Evolutionary conservation across 179 eudicot species (phyloP).

Genomic region (Sideroxylon spinosum): DNA sequence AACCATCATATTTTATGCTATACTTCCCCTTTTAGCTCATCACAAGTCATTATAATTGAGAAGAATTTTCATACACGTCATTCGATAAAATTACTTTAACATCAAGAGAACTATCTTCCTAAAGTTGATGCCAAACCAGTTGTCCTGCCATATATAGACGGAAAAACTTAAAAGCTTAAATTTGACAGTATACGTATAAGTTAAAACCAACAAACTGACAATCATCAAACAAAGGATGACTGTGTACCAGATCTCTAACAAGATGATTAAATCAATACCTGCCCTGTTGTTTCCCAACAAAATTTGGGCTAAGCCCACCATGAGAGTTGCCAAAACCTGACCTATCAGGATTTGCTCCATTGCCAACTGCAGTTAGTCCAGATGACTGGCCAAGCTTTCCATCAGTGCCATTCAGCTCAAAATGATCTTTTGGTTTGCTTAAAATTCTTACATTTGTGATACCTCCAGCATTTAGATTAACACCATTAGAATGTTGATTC

Average conservation of each 20-base stretch:
- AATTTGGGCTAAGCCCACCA: constrained; percentile 46
- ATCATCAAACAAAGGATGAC: not conserved
- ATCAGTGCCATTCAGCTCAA: constrained; percentile 41
- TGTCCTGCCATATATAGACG: constrained; percentile 33
- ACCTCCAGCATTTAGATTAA: constrained; percentile 38
- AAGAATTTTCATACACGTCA: not conserved
- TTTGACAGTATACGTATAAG: not conserved
- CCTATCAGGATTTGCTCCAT: constrained; percentile 45
- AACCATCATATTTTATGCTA: not conserved
- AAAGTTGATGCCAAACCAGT: constrained; percentile 31
- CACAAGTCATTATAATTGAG: not conserved
- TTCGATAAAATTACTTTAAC: not conserved
- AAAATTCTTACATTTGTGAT: constrained; percentile 54
- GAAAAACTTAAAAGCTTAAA: not conserved
- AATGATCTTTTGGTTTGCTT: constrained; percentile 62
- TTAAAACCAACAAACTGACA: not conserved
- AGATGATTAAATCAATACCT: constrained; percentile 45
- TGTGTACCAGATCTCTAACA: not conserved
- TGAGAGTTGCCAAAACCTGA: constrained; percentile 39
- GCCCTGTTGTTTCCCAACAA: constrained; percentile 54
- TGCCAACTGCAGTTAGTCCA: constrained; percentile 29
- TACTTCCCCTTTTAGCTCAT: not conserved
- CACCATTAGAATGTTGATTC: constrained; percentile 45
- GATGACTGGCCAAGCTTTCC: constrained; percentile 34
- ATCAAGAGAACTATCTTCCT: constrained; percentile 54